Evolutionary conservation across 345 rosid species (phyloP).

Genomic region (Sonneratia caseolaris): DNA sequence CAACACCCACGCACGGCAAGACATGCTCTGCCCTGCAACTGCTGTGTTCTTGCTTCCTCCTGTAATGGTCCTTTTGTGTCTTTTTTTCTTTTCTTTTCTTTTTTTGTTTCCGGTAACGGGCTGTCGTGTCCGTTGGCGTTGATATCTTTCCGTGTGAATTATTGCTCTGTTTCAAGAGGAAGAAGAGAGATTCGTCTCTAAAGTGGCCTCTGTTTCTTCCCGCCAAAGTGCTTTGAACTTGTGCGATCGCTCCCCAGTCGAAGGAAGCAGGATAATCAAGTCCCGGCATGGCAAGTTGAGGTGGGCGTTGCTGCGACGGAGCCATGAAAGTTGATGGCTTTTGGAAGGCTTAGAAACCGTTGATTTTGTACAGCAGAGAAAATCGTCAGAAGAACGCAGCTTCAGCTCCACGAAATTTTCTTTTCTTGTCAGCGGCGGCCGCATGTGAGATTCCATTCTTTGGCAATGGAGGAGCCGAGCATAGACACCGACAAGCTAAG

Average conservation of each 20-base stretch:
- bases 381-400: not conserved
- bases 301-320: not conserved
- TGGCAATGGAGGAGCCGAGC: conserved; percentile 85
- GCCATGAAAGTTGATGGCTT: not conserved
- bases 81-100: conserved; percentile 1
- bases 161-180: not conserved
- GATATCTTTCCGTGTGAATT: not conserved
- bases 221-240: not conserved
- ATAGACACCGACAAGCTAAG: conserved; percentile 93
- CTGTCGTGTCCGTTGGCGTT: not conserved
- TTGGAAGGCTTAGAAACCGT: not conserved
- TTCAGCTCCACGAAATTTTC: too few species aligned
- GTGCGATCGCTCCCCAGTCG: not conserved
- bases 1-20: too few species aligned
- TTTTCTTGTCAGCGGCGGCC: not conserved
- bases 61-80: conserved; percentile 6
- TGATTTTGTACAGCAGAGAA: not conserved
- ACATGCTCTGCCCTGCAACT: too few species aligned
- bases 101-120: conserved; percentile 11
- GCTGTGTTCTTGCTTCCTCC: conserved; percentile 1
- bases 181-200: not conserved
- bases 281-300: not conserved
- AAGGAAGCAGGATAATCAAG: not conserved
- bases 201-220: not conserved
- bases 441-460: not conserved